phyloP scores from a whole-genome alignment of 129 eudicot species.

The sunflower (Helianthus annuus) region HanXRQr2.0-SUNRISE NC_035440.2:115531071-115531570 shows the following conservation, averaged over 20 bases:
- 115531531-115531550: conserved; percentile 66
- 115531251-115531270: too few relatives aligned
- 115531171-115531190: too few relatives aligned
- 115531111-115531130: too few relatives aligned
- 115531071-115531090: too few relatives aligned
- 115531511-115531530: conserved; percentile 98
- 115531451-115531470: conserved; percentile 93
- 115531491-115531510: conserved; percentile 89
- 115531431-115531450: conserved; percentile 87
- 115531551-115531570: conserved; percentile 18
- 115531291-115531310: too few relatives aligned
- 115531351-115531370: conserved; percentile 97
- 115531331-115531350: conserved; percentile 95
- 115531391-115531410: conserved; percentile 93
- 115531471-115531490: conserved; percentile 97
- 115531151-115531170: too few relatives aligned
- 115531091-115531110: too few relatives aligned
- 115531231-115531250: too few relatives aligned
- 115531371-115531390: conserved; percentile 90
- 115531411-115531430: conserved; percentile 77
- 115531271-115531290: too few relatives aligned
- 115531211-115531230: too few relatives aligned
- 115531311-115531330: background rate
- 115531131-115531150: too few relatives aligned
- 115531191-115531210: too few relatives aligned